phyloP scores from a whole-genome alignment of 441 rosid species.

The Erysimum cheiri region DNA sequence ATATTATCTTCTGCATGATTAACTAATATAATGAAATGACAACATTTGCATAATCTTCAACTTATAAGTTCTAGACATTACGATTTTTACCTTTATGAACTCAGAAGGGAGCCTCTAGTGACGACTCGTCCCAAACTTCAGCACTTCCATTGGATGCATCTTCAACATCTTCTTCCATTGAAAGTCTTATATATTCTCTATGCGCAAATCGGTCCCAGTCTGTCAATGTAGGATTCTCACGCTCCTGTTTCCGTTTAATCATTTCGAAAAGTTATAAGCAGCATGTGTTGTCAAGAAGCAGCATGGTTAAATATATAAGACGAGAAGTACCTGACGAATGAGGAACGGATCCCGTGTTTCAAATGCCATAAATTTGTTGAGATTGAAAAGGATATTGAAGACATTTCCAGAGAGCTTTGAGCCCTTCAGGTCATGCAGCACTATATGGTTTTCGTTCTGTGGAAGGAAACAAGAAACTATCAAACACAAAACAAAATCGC shows the following conservation, averaged over 20 bases:
- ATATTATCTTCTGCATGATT: neutral
- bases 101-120: constrained; percentile 90
- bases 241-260: constrained; percentile 66
- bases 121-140: constrained; percentile 95
- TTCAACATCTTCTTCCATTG: constrained; percentile 99
- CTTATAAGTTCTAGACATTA: neutral
- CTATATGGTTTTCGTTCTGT: constrained; percentile 74
- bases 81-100: constrained; percentile 40
- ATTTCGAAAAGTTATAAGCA: neutral
- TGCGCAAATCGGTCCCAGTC: constrained; percentile 99
- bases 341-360: constrained; percentile 97
- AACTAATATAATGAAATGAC: neutral
- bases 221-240: constrained; percentile 95
- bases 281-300: neutral
- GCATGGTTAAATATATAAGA: neutral
- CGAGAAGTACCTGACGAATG: constrained; percentile 79
- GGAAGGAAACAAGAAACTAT: constrained; percentile 8
- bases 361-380: constrained; percentile 96
- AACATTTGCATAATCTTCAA: neutral
- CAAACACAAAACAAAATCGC: neutral
- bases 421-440: constrained; percentile 73
- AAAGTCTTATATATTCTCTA: constrained; percentile 93
- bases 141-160: constrained; percentile 98
- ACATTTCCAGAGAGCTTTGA: constrained; percentile 88
- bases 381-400: constrained; percentile 96